Conservation (phyloP, 371 early-diverging fungal genomes). For the Mucor circinelloides region DNA sequence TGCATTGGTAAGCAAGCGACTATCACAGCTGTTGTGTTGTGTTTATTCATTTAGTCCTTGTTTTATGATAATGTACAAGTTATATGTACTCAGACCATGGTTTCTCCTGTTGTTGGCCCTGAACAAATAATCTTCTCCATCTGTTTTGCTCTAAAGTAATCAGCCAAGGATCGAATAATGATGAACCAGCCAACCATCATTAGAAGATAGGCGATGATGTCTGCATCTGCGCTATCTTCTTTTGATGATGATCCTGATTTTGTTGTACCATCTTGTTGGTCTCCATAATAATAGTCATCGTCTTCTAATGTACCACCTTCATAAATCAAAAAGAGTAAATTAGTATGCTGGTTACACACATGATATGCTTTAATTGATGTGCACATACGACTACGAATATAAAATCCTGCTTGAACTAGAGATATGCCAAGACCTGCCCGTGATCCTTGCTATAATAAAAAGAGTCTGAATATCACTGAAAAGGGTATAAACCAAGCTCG, state of each 20-base stretch:
- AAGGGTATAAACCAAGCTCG: slow-evolving; percentile 11
- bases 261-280: slow-evolving; percentile 3
- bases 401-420: slow-evolving; percentile 58
- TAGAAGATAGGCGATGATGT: slow-evolving; percentile 43
- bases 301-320: slow-evolving; percentile 32
- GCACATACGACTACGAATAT: slow-evolving; percentile 43
- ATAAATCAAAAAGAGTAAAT: background rate
- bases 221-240: slow-evolving; percentile 21
- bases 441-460: slow-evolving; percentile 45
- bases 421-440: slow-evolving; percentile 65
- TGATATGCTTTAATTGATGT: background rate
- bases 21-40: too few species aligned
- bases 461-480: background rate
- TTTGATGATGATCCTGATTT: background rate
- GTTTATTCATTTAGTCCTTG: too few species aligned
- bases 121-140: slow-evolving; percentile 50
- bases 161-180: slow-evolving; percentile 49
- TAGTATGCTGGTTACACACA: background rate
- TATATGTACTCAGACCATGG: slow-evolving; percentile 18
- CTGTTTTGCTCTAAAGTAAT: slow-evolving; percentile 53
- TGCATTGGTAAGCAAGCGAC: too few species aligned
- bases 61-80: too few species aligned
- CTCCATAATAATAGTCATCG: slow-evolving; percentile 17
- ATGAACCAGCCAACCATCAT: slow-evolving; percentile 64
- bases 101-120: slow-evolving; percentile 29